phyloP scores from a whole-genome alignment of 192 early-diverging fungal species.

The Coemansia sp. region DNA sequence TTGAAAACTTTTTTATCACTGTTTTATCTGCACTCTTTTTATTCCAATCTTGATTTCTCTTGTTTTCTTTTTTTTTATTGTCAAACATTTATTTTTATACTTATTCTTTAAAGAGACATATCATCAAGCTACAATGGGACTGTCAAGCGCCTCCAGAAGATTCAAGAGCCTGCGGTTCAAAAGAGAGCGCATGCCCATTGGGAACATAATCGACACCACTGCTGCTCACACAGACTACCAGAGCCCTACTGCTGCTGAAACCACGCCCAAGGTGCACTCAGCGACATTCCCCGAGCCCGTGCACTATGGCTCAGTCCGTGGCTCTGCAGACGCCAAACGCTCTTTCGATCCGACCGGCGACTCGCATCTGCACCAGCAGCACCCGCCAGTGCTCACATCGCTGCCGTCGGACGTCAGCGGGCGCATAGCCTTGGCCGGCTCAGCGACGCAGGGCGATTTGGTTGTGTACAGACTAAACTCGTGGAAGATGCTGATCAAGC shows the following conservation, averaged over 20 bases:
- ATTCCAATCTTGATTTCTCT: not conserved
- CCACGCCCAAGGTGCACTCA: not conserved
- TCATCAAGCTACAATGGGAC: constrained; percentile 1
- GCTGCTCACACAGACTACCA: constrained; percentile 1
- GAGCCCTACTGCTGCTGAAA: not conserved
- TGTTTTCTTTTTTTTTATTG: constrained; percentile 4
- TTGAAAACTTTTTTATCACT: not conserved
- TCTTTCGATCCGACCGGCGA: not conserved
- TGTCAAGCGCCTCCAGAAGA: constrained; percentile 29
- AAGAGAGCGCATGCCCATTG: constrained; percentile 29
- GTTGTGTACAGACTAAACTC: constrained; percentile 34
- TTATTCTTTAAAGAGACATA: not conserved
- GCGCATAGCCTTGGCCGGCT: constrained; percentile 28
- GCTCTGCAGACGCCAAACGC: constrained; percentile 6
- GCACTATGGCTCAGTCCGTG: not conserved
- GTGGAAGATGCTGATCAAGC: constrained; percentile 36
- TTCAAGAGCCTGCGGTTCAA: constrained; percentile 28
- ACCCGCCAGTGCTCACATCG: constrained; percentile 18
- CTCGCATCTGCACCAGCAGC: constrained; percentile 9
- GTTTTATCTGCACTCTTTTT: not conserved
- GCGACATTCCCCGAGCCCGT: constrained; percentile 1
- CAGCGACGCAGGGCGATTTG: constrained; percentile 36
- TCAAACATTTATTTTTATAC: not conserved
- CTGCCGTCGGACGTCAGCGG: constrained; percentile 36
- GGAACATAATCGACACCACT: constrained; percentile 20